phyloP scores from a whole-genome alignment of 2,329 filamentous ascomycete species.

The Emericellopsis atlantica region DNA sequence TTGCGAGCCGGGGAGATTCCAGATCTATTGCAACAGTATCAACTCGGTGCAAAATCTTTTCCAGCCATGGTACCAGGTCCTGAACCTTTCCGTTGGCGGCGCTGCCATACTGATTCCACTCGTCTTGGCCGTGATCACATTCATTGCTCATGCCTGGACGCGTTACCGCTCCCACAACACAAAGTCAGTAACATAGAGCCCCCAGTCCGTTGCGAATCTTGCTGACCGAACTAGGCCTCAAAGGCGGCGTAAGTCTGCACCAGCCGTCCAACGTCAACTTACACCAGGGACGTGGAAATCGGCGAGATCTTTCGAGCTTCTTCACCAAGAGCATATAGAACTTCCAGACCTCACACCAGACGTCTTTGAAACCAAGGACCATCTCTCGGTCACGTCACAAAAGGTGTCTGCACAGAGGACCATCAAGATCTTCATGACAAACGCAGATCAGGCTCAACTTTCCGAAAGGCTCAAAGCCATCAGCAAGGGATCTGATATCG shows the following conservation, averaged over 20 bases:
- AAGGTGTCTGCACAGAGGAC: too few species aligned
- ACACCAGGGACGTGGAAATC: conserved; percentile 1
- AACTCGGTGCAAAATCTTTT: conserved; percentile 10
- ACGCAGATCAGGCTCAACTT: too few species aligned
- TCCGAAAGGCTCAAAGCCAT: conserved; percentile 1
- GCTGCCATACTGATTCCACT: conserved; percentile 9
- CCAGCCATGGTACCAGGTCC: conserved; percentile 12
- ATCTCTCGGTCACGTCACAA: conserved; percentile 3
- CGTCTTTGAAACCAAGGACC: background rate
- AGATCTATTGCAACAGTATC: conserved; percentile 17
- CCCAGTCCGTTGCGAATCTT: too few species aligned
- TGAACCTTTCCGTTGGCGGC: conserved; percentile 12
- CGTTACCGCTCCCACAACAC: too few species aligned
- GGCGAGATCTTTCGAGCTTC: conserved; percentile 3
- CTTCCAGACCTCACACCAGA: background rate
- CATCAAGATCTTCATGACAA: too few species aligned
- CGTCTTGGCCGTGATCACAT: background rate
- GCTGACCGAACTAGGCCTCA: too few species aligned
- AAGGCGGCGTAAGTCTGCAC: background rate
- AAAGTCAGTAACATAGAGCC: too few species aligned
- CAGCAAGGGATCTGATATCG: background rate
- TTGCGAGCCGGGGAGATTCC: conserved; percentile 9
- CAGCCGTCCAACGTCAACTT: background rate
- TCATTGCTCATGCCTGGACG: too few species aligned
- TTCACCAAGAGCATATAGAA: background rate